Base-by-base conservation (phyloP, 1,139 yeast genomes). In the Blastobotrys apis region DNA sequence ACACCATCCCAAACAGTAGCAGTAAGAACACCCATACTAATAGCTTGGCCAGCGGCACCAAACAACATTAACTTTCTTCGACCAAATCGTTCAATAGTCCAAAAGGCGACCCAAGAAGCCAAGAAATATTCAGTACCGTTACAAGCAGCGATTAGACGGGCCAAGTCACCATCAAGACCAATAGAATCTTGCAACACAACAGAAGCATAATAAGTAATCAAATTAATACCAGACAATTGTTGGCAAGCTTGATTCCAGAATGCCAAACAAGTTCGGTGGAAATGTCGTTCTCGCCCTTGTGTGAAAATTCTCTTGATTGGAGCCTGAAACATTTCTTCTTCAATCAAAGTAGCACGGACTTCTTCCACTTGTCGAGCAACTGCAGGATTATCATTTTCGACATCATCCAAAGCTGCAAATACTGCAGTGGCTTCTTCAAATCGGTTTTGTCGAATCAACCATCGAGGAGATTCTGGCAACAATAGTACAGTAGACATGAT, bases 211-310 rank as follows among this genome's bases (percentile, higher is more conserved):
- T 79, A 80, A 62, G 80, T 76, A 52, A 81, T 75, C 57, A 81
- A 80, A 65, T 81, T 81, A 49, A 80, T 72, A 72, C 86, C 87
- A 47, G 85, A 78, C 68, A 80, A 75, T 67, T 81, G 86, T 65
- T 80, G 86, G 72, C 57, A 78, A 77, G 57, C 51, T 57, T 74
- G 78, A 44, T 69, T 64, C 68, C 75, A 72, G 34, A 67, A 67
- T 1, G 76, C 78, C 46, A 77, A 63, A 49, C 67, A 59, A 4
- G 69, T 66, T 44, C 81, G 63, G 48, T 74, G 78, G 55, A 75
- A 72, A 50, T 73, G 70, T 56, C 41, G 57, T 59, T 27, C 60
- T 51, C 30, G 55, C 50, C 51, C 53, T 27, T 49, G 44, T 8
- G 52, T 49, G 38, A 52, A 50, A 9, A 49, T 38, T 19, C 44